Evolutionary conservation across 805 yeast genomes (phyloP), one percentile per base, ranked within the genome.

Genomic region (Schwanniomyces yamadae): DNA sequence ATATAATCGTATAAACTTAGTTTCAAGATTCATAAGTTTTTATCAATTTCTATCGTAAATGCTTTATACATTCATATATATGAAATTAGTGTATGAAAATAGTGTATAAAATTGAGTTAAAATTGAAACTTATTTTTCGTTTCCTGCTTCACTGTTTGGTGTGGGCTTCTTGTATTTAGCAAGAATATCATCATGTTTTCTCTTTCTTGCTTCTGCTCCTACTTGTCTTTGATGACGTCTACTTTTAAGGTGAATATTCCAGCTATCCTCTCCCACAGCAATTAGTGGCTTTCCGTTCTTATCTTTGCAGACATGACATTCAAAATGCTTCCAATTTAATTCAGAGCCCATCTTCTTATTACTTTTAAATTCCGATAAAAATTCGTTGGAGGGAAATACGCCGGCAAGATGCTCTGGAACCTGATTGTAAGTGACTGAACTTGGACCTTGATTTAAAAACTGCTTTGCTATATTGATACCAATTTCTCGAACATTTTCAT

Each of bases 261-360:
- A 87, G 33, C 73, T 82, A 1, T 77, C 75, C 33, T 75, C 79
- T 0, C 97, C 97, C 6, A 93, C 78, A 1, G 84, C 73, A 0
- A 88, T 70, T 10, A 83, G 55, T 1, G 75, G 69, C 3, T 77
- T 69, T 1, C 79, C 78, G 4, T 70, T 66, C 23, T 67, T 63
- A 44, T 78, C 82, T 5, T 57, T 59, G 54, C 99, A 91, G 1
- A 70, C 57, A 1, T 75, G 74, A 55, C 99, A 91, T 13, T 59
- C 59, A 48, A 64, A 75, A 43, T 87, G 95, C 34, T 75, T 69
- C 93, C 95, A 85, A 44, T 72, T 41, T 59, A 46, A 29, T 52
- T 50, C 42, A 25, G 62, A 41, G 37, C 57, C 49, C 54, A 62
- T 11, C 40, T 57, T 20, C 50, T 65, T 39, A 78, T 82, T 31